Percentiles rank a stretch among this genome's conserved stretches.
Evolutionary conservation across 192 early-diverging fungal species (phyloP).

Genomic region (Gamsiella multidivaricata): DNA sequence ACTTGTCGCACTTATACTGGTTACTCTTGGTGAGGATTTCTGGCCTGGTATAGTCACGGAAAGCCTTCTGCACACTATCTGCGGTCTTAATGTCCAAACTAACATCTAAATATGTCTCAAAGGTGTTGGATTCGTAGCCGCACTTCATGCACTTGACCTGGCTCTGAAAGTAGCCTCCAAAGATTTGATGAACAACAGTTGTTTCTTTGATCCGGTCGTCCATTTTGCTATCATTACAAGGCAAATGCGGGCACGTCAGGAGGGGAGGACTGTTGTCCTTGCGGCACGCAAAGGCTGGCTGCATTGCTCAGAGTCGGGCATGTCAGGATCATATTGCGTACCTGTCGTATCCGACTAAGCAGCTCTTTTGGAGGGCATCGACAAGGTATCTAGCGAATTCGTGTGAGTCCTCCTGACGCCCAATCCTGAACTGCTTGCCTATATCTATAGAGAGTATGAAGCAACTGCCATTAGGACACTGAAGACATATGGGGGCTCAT

Average conservation of each 20-base stretch:
- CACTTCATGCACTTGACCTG: slow-evolving; percentile 82
- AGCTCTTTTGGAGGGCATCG: slow-evolving; percentile 46
- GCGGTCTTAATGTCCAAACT: slow-evolving; percentile 79
- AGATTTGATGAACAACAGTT: slow-evolving; percentile 80
- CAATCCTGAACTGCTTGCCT: slow-evolving; percentile 79
- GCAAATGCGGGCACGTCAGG: neutral
- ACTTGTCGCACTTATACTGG: slow-evolving; percentile 83
- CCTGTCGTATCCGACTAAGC: slow-evolving; percentile 40
- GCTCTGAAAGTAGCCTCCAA: slow-evolving; percentile 86
- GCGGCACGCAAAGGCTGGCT: too few relatives aligned
- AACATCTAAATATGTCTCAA: slow-evolving; percentile 80
- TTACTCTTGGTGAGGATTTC: slow-evolving; percentile 76
- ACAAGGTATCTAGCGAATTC: slow-evolving; percentile 76
- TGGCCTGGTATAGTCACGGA: slow-evolving; percentile 76
- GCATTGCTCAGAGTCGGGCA: too few relatives aligned
- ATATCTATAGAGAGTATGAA: slow-evolving; percentile 57
- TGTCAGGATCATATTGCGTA: too few relatives aligned
- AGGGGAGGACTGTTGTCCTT: too few relatives aligned
- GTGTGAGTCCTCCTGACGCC: slow-evolving; percentile 91
- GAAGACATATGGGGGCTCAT: neutral
- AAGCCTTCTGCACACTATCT: slow-evolving; percentile 70
- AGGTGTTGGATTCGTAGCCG: slow-evolving; percentile 78
- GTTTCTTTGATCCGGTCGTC: slow-evolving; percentile 81
- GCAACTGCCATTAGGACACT: neutral
- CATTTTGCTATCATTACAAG: slow-evolving; percentile 57